Conservation (phyloP, 306 rosid species). For the Psophocarpus tetragonolobus region DNA sequence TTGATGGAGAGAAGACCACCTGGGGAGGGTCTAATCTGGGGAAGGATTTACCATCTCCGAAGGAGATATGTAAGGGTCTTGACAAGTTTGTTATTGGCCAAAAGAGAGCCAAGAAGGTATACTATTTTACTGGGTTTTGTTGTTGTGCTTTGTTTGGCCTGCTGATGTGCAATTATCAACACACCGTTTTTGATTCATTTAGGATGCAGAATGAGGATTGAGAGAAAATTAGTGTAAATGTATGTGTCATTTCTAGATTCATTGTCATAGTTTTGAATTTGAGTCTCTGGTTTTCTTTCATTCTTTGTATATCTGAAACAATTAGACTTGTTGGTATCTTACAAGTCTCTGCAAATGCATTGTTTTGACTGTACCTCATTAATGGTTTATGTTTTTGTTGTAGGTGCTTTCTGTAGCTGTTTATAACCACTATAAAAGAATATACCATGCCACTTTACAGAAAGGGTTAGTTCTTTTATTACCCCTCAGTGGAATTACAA, state of each 20-base stretch:
- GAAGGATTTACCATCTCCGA: conserved; percentile 87
- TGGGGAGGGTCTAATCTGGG: conserved; percentile 98
- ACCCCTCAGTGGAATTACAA: neutral
- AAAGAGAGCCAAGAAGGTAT: conserved; percentile 87
- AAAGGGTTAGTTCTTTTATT: conserved; percentile 70
- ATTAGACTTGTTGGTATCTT: neutral
- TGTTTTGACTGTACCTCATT: conserved; percentile 27
- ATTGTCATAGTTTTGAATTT: conserved; percentile 20
- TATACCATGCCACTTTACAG: conserved; percentile 65
- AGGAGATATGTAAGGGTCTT: conserved; percentile 89
- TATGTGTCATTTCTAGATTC: neutral
- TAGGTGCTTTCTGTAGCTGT: conserved; percentile 99
- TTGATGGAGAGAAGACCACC: conserved; percentile 50
- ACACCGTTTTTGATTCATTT: neutral
- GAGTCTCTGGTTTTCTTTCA: conserved; percentile 3
- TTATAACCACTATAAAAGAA: conserved; percentile 95
- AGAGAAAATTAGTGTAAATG: neutral
- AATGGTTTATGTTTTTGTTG: conserved; percentile 41
- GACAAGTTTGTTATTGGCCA: conserved; percentile 97
- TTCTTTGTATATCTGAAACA: neutral
- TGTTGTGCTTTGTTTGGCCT: neutral
- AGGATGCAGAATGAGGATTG: conserved; percentile 2
- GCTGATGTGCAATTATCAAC: conserved; percentile 1
- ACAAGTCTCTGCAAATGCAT: conserved; percentile 11
- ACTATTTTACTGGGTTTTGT: neutral